These are phyloP conservation scores for Cryoendolithus antarcticus DNA, from an alignment of 2,329 filamentous ascomycete genomes.

Conservation along the genomic window DNA sequence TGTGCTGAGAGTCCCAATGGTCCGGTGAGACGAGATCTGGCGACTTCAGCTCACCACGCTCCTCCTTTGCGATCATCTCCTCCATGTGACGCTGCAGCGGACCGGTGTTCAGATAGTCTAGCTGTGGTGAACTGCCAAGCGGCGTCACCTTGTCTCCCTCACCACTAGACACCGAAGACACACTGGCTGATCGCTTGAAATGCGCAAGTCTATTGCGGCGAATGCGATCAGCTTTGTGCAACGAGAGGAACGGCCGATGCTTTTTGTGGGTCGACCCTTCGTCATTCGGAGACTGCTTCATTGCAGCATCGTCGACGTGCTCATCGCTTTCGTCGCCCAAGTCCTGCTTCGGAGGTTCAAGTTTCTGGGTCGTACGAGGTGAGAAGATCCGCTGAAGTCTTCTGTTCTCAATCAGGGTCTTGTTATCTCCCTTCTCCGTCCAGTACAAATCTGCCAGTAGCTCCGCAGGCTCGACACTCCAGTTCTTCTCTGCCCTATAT, in stretches of 20 bases:
- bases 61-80: conserved; percentile 31
- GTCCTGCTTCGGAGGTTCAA: conserved; percentile 11
- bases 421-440: conserved; percentile 74
- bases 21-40: conserved; percentile 31
- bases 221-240: conserved; percentile 13
- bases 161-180: conserved; percentile 18
- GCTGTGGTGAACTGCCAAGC: too few species aligned
- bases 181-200: conserved; percentile 14
- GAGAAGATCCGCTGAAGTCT: conserved; percentile 63
- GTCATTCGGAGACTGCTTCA: too few species aligned
- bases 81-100: conserved; percentile 35
- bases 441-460: conserved; percentile 83
- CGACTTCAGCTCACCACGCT: conserved; percentile 23
- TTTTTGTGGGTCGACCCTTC: not conserved
- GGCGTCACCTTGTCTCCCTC: conserved; percentile 8
- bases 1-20: conserved; percentile 21
- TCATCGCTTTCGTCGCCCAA: conserved; percentile 5
- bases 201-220: conserved; percentile 9
- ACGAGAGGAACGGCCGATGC: conserved; percentile 3
- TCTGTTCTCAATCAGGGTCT: conserved; percentile 66
- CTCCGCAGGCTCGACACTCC: conserved; percentile 72
- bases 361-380: conserved; percentile 8
- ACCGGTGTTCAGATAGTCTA: too few species aligned
- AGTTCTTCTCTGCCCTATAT: conserved; percentile 67
- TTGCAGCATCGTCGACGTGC: not conserved